These are phyloP conservation scores for Boletus pseudo-olivaceus DNA, from an alignment of 768 basidiomycete species.

Conservation along the genomic window DNA sequence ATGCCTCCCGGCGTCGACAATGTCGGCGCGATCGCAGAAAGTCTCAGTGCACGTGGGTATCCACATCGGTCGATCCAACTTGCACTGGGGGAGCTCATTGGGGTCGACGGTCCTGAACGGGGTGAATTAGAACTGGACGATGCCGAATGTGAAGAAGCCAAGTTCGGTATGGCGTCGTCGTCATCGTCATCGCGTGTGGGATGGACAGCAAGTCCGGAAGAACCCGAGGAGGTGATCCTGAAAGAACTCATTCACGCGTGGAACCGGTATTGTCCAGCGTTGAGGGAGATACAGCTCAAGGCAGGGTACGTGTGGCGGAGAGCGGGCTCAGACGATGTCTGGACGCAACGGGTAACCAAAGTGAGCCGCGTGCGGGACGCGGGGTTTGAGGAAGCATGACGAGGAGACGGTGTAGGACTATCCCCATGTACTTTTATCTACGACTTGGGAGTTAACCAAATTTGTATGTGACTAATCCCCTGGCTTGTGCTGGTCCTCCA, in stretches of 20 bases:
- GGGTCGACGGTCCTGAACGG: constrained; percentile 10
- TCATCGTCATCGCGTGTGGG: background rate
- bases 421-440: too few species aligned
- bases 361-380: constrained; percentile 10
- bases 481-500: background rate
- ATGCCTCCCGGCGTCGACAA: constrained; percentile 14
- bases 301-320: constrained; percentile 40
- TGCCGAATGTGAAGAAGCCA: constrained; percentile 20
- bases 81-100: constrained; percentile 9
- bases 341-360: constrained; percentile 28
- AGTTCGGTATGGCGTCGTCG: background rate
- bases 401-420: too few species aligned
- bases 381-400: constrained; percentile 18
- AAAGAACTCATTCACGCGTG: constrained; percentile 41
- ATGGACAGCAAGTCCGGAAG: background rate
- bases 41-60: constrained; percentile 3
- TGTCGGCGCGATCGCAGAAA: constrained; percentile 3
- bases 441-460: constrained; percentile 1
- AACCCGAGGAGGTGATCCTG: constrained; percentile 28
- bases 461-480: constrained; percentile 16
- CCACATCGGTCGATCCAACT: constrained; percentile 12
- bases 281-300: constrained; percentile 42
- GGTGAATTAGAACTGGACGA: constrained; percentile 22
- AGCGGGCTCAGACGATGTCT: constrained; percentile 33
- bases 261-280: constrained; percentile 37